A percentile compares a stretch with the other conserved stretches of the same genome.
Evolutionary conservation across 164 flowering plant species (phyloP).

Genomic region (Magnolia changhungtana): DNA sequence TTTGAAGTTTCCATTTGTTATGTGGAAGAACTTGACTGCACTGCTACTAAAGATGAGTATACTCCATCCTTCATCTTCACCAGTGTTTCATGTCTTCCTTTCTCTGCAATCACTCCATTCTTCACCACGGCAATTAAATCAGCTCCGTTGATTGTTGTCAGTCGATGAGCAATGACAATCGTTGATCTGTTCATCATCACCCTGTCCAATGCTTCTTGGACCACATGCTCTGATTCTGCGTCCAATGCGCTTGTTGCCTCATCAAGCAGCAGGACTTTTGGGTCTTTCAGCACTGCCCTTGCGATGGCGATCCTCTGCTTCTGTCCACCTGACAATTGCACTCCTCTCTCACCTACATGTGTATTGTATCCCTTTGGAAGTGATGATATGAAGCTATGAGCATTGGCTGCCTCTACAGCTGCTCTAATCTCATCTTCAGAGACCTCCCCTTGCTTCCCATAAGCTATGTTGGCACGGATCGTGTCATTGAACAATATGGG

Average conservation of each 20-base stretch:
- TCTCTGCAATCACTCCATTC: conserved; percentile 42
- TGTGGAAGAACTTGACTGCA: conserved; percentile 35
- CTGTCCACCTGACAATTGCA: conserved; percentile 73
- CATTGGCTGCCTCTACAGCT: conserved; percentile 63
- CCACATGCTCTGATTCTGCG: conserved; percentile 63
- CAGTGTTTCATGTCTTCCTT: not conserved
- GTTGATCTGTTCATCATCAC: conserved; percentile 65
- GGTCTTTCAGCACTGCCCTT: conserved; percentile 58
- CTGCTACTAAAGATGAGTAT: conserved; percentile 66
- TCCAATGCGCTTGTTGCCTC: conserved; percentile 77
- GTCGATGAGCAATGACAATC: conserved; percentile 64
- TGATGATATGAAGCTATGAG: conserved; percentile 61
- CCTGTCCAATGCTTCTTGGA: conserved; percentile 60
- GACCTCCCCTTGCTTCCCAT: conserved; percentile 48
- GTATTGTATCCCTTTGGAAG: conserved; percentile 74
- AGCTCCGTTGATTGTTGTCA: conserved; percentile 54
- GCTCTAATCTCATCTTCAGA: conserved; percentile 58
- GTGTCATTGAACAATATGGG: conserved; percentile 70
- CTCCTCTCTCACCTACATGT: conserved; percentile 63
- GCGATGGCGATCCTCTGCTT: conserved; percentile 76
- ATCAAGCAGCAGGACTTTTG: conserved; percentile 57
- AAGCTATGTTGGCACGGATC: conserved; percentile 63
- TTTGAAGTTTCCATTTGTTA: not conserved
- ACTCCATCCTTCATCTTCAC: conserved; percentile 10
- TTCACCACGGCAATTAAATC: conserved; percentile 64